Conservation (phyloP, 176 grass and related monocot genomes). For the Otatea glauca region DNA sequence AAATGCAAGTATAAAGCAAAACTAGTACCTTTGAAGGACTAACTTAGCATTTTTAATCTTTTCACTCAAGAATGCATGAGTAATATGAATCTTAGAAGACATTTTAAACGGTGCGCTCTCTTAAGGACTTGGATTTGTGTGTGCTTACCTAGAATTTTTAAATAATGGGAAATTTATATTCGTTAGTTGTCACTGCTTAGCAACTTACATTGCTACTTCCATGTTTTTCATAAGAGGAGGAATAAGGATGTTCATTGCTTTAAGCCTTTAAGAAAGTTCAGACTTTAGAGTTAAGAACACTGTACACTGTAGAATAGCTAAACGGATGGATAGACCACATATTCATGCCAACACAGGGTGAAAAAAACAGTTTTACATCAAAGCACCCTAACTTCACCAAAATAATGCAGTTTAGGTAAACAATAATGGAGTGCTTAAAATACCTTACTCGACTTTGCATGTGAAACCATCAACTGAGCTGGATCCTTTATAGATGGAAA, state of each 20-base stretch:
- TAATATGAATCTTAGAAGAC: not conserved
- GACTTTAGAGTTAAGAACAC: not conserved
- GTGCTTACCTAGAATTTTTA: not conserved
- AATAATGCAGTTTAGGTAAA: slow-evolving; percentile 16
- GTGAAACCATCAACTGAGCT: slow-evolving; percentile 63
- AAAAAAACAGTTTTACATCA: not conserved
- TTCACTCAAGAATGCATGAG: not conserved
- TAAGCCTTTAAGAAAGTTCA: slow-evolving; percentile 11
- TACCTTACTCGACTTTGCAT: slow-evolving; percentile 98
- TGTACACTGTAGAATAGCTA: not conserved
- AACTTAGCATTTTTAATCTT: not conserved
- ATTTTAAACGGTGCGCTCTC: not conserved
- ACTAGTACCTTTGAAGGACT: not conserved
- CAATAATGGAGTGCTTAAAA: slow-evolving; percentile 31
- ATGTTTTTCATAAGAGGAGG: not conserved
- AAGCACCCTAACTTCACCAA: slow-evolving; percentile 35
- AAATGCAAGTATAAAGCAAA: slow-evolving; percentile 28
- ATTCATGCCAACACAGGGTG: slow-evolving; percentile 13
- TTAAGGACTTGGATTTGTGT: not conserved
- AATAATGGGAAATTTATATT: not conserved
- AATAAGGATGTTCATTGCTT: slow-evolving; percentile 14
- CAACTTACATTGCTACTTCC: not conserved
- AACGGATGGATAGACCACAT: not conserved
- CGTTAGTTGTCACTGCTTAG: not conserved
- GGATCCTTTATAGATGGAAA: slow-evolving; percentile 87